Evolutionary conservation across 1,284 basidiomycete species (phyloP), one percentile per base, ranked within the genome.

Genomic region (Waitea zeae): DNA sequence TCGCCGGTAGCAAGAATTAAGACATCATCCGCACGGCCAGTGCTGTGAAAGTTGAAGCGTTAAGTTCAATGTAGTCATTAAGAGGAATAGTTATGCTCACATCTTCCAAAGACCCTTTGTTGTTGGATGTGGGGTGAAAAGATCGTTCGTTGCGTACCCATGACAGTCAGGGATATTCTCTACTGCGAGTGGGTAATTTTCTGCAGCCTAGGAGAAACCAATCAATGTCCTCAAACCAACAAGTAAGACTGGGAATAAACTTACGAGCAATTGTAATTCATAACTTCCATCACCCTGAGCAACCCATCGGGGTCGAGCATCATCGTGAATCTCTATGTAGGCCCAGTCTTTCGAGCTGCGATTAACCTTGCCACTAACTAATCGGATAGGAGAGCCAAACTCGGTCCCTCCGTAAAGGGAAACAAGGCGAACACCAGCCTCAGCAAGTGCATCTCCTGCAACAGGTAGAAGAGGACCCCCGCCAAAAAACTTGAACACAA

Each of bases 261-360:
- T 7, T 36, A 58, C 54, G 46, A 56, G 38, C 1, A 56, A 17
- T 18, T 55, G 50, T 3, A 49, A 37, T 33, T 58, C 55, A 28
- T 45, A 57, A 1, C 49, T 44, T 4, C 39, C 49, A 18, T 55
- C 46, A 1, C 45, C 53, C 27, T 53, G 44, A 1, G 46, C 39
- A 12, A 13, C 37, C 52, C 53, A 58, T 12, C 49, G 41, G 1
- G 46, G n/a, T 1, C 44, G 43, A 5, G 39, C 20, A 1, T 38
- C 30, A 0, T 45, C 35, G 2, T 38, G 12, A 18, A 57, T 42
- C 12, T 35, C 34, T 34, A 50, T 33, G 50, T 51, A 58, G 20
- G 40, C 33, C 57, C 58, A 59, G 17, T 50, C 46, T 4, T 18
- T 37, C 4, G 18, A 35, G 1, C n/a, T n/a, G n/a, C 36, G 35